These are phyloP conservation scores for Blastomyces emzantsi DNA, from an alignment of 2,329 filamentous ascomycete species.

Conservation along the genomic window DNA sequence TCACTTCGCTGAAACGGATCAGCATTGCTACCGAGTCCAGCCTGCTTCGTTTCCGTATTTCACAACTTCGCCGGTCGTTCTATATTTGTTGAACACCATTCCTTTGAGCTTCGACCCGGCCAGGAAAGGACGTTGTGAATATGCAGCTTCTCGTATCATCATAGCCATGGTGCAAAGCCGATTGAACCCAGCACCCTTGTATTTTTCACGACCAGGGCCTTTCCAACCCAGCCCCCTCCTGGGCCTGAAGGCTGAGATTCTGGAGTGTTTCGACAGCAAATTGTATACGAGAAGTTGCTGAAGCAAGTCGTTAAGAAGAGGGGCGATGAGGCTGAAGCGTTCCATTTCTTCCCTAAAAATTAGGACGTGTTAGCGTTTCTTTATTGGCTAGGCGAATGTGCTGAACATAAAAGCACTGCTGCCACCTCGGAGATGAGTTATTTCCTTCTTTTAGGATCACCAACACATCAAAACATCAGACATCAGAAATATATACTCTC, in stretches of 20 bases:
- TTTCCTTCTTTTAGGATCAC: neutral
- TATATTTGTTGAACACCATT: neutral
- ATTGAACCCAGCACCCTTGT: neutral
- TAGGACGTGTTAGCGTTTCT: neutral
- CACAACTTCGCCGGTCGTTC: neutral
- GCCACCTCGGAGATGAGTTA: neutral
- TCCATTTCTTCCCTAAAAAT: neutral
- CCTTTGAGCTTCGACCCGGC: neutral
- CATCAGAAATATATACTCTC: neutral
- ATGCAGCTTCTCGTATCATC: neutral
- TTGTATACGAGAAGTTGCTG: neutral
- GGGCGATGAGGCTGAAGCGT: neutral
- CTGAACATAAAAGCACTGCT: neutral
- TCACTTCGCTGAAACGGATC: neutral
- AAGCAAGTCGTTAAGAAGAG: neutral
- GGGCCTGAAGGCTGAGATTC: neutral
- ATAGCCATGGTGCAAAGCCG: neutral
- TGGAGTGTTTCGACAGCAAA: neutral
- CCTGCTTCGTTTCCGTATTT: neutral
- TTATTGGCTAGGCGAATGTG: neutral
- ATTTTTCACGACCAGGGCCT: neutral
- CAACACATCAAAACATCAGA: neutral
- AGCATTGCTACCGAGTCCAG: neutral
- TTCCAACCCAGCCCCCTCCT: neutral
- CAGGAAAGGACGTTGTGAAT: neutral